Percentiles rank a stretch among this genome's conserved stretches.
Evolutionary conservation across 169 alveolate species (phyloP).

Genomic region (Cryptosporidium sp.): DNA sequence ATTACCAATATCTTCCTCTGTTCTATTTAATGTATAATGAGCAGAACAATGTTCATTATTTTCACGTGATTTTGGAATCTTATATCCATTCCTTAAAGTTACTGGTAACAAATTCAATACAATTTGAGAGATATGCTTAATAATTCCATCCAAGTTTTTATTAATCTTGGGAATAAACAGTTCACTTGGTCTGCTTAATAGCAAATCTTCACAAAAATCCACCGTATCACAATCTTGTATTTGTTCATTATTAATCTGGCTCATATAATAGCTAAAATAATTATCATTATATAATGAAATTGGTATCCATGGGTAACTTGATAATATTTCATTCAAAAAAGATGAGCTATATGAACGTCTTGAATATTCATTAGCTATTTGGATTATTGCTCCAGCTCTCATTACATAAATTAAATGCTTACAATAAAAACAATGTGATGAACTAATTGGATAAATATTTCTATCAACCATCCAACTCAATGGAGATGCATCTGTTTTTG

Average conservation of each 20-base stretch:
- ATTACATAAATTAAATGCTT: slow-evolving; percentile 39
- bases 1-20: slow-evolving; percentile 55
- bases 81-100: slow-evolving; percentile 58
- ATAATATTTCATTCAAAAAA: slow-evolving; percentile 38
- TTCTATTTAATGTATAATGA: slow-evolving; percentile 8
- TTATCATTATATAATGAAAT: slow-evolving; percentile 15
- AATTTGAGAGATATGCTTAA: slow-evolving; percentile 20
- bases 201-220: background rate
- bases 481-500: slow-evolving; percentile 65
- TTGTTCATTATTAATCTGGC: background rate
- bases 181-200: slow-evolving; percentile 24
- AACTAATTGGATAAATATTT: slow-evolving; percentile 33
- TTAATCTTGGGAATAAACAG: slow-evolving; percentile 27
- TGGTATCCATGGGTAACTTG: slow-evolving; percentile 68
- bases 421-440: slow-evolving; percentile 43
- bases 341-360: slow-evolving; percentile 70
- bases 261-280: background rate
- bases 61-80: slow-evolving; percentile 16
- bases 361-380: slow-evolving; percentile 68
- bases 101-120: slow-evolving; percentile 43
- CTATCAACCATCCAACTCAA: slow-evolving; percentile 69
- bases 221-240: slow-evolving; percentile 3
- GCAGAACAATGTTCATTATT: slow-evolving; percentile 4
- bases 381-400: slow-evolving; percentile 75
- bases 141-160: slow-evolving; percentile 20